Base-by-base conservation (phyloP, 129 eudicot genomes). In the Escallonia herrerae region DNA sequence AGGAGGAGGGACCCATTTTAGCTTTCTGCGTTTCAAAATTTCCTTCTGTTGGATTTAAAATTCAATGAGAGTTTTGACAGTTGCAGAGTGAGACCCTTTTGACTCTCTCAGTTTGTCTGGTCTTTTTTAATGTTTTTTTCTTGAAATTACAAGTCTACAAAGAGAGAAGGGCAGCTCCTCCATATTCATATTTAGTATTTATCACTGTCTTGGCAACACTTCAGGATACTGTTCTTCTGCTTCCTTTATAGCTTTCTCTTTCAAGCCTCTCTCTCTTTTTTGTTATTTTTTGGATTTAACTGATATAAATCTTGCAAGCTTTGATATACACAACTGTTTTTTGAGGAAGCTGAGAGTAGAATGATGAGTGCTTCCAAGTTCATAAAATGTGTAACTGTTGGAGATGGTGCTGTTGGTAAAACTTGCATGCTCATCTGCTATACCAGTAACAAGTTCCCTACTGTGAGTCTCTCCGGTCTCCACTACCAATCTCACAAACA, bases 371-470 rank as follows among this genome's bases (percentile, higher is more conserved):
- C 96, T 83, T 88, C 99, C 68, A 93, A 86, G 81, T 89, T 93
- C 91, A 84, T 93, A 3, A 93, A 93, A 86, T 93, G 99, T 82
- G 96, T 89, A n/a, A 85, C 95, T 50, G 99, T 93, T 62, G 99
- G 99, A 49, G 99, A 93, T 76, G 99, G 99, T 65, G 99, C 96
- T 76, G 99, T 93, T 73, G 99, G 99, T 47, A 93, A 93, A 57
- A 93, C 99, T 50, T 93, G 99, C 82, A 88, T 93, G 96, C 99
- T 93, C 86, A 93, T 93, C 56, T 93, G 99, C 73, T 93, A 89
- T n/a, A n/a, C n/a, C n/a, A n/a, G n/a, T n/a, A n/a, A n/a, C n/a
- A n/a, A n/a, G n/a, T n/a, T n/a, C n/a, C 96, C 99, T 44, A 83
- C 96, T 72, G 96, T 93, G 61, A 87, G 91, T 77, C 69, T 72